Evolutionary conservation across 164 flowering plant genomes (phyloP), one percentile per base, ranked within the genome.

Genomic region (Magnolia officinalis): DNA sequence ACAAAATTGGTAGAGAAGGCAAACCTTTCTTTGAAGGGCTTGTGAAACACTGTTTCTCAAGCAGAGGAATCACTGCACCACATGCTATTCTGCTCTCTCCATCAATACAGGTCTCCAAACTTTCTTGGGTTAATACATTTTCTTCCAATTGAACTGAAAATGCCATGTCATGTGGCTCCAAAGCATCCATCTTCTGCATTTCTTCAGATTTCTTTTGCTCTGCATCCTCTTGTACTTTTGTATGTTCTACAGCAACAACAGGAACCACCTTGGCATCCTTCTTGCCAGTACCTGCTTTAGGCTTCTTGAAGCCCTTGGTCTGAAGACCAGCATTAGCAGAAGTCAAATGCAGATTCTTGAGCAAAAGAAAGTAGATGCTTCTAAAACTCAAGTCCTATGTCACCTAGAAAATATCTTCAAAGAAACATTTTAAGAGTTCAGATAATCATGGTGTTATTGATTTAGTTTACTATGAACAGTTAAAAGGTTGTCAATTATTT

Each of bases 251-350:
- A 20, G 81, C 50, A 76, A 77, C 82, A 75, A 80, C 72, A 67
- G 85, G 83, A 50, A 67, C 79, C 78, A 83, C 83, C 85, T 84
- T 88, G 29, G 85, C 71, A 51, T 71, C 81, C 45, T 37, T 37
- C 76, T 80, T 83, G 24, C 72, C 63, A 59, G 72, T 81, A 50
- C 75, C 82, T 63, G 67, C 82, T 75, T 80, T 85, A 29, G 71
- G 79, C 83, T 80, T 85, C 81, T 83, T 90, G 76, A 55, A 65
- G 63, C 68, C 82, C 82, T 79, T 83, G 69, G 78, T 74, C 90
- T 89, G 83, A 64, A 74, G 65, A 80, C 16, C 72, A 71, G 70
- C 18, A 79, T 70, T 50, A 72, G 8, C 67, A 74, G 37, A 67
- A 8, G 9, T 63, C 19, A 67, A 23, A 8, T 50, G 20, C 45